Base-by-base conservation (phyloP, 139 green algal species). In the Mychonastes homosphaera region DNA sequence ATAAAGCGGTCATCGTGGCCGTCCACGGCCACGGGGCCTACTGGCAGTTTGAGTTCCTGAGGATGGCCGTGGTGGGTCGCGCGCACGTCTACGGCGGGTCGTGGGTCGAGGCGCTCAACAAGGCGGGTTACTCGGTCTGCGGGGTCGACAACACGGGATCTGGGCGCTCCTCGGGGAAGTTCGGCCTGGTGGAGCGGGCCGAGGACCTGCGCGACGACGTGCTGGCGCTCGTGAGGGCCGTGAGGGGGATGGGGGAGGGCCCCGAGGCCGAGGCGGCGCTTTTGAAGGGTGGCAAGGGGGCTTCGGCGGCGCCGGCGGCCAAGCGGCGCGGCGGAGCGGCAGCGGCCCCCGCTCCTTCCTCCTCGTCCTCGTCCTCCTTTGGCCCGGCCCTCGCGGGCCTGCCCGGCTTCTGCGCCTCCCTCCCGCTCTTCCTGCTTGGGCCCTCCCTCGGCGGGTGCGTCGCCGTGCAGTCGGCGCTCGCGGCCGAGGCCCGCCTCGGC, bases 381-480 rank as follows among this genome's bases (percentile, higher is more conserved):
- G 1, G 27, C 26, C 28, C 24, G n/a, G n/a, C n/a, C n/a, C n/a
- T n/a, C n/a, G n/a, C n/a, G n/a, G n/a, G n/a, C n/a, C n/a, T n/a
- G n/a, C n/a, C n/a, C n/a, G n/a, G n/a, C n/a, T n/a, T n/a, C n/a
- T n/a, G n/a, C n/a, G n/a, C n/a, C n/a, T n/a, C 55, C 2, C 60
- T 84, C 41, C 81, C 80, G 3, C 35, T 67, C 5, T 94, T 82
- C 49, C 4, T 84, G 13, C 38, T 71, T 3, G 85, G 79, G 6
- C 54, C 70, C 29, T 85, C 73, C 32, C 49, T 87, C 33, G 85
- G 84, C 27, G 85, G 83, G 28, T 86, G 75, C 72, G 67, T 88
- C 18, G 60, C 74, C 7, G 58, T 88, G 10, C 61, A 79, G 18
- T 63, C 59, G 34, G 63, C 56, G 18, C 38, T 75, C 21, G 43